Conservation (phyloP, 805 yeast genomes). For the Ogataea philodendri region DNA sequence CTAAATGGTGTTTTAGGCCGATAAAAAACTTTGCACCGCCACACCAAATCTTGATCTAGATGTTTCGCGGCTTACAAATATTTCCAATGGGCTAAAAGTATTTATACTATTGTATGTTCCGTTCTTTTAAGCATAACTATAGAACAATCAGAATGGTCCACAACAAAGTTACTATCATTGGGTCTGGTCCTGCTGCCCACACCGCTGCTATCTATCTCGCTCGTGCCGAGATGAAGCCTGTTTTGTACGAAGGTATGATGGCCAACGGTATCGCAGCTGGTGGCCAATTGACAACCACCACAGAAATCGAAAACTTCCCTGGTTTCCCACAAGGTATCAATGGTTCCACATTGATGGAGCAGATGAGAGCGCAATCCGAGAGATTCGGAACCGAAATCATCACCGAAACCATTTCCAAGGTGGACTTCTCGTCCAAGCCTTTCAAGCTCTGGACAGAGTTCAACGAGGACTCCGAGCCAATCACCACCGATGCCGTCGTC, state of each 20-base stretch:
- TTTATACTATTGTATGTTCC: slow-evolving; percentile 10
- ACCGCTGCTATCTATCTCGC: slow-evolving; percentile 97
- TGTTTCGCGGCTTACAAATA: slow-evolving; percentile 15
- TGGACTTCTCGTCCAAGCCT: slow-evolving; percentile 83
- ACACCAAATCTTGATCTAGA: slow-evolving; percentile 10
- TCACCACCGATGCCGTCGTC: slow-evolving; percentile 88
- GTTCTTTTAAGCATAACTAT: not conserved
- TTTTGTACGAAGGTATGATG: slow-evolving; percentile 90
- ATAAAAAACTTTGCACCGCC: slow-evolving; percentile 9
- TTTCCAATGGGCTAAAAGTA: slow-evolving; percentile 5
- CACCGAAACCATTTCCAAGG: slow-evolving; percentile 92
- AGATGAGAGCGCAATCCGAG: slow-evolving; percentile 84
- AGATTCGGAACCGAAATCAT: slow-evolving; percentile 91
- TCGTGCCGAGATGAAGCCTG: slow-evolving; percentile 94
- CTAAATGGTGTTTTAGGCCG: no score
- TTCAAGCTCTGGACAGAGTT: slow-evolving; percentile 97
- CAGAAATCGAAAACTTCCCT: slow-evolving; percentile 98
- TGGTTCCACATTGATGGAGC: slow-evolving; percentile 88
- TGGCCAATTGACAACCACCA: slow-evolving; percentile 97
- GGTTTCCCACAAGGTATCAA: slow-evolving; percentile 94
- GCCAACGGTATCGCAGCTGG: slow-evolving; percentile 99
- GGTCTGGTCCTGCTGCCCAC: slow-evolving; percentile 99
- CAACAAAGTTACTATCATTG: slow-evolving; percentile 81
- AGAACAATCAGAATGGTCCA: slow-evolving; percentile 60
- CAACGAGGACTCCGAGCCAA: slow-evolving; percentile 87